phyloP scores from a whole-genome alignment of 208 protist genomes.

The Crithidia brevicula region DNA sequence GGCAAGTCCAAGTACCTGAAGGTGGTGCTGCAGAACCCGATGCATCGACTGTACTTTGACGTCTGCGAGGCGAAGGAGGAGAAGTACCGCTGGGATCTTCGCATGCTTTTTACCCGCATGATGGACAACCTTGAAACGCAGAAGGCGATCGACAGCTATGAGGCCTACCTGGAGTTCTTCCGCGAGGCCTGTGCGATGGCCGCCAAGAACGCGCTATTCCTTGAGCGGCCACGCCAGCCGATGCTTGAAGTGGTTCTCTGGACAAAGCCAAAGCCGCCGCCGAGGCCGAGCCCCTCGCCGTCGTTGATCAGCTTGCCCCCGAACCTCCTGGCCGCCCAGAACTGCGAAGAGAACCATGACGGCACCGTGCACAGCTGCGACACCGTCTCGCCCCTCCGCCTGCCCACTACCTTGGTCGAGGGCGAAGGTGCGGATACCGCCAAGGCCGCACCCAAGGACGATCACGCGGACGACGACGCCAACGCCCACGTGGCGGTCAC shows the following conservation, averaged over 20 bases:
- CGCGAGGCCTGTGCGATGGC: constrained; percentile 47
- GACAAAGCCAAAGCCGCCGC: constrained; percentile 1
- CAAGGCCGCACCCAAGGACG: not conserved
- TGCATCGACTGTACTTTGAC: constrained; percentile 68
- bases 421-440: too few relatives aligned
- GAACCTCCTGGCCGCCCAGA: not conserved
- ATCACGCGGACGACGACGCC: not conserved
- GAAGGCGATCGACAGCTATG: constrained; percentile 65
- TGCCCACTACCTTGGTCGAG: not conserved
- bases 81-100: constrained; percentile 71
- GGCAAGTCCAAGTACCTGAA: constrained; percentile 67
- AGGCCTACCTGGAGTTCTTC: constrained; percentile 54
- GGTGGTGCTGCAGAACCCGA: constrained; percentile 60
- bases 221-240: constrained; percentile 41
- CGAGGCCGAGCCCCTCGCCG: not conserved
- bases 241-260: constrained; percentile 41
- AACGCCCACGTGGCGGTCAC: not conserved
- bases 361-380: not conserved
- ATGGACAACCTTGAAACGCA: constrained; percentile 76
- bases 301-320: not conserved
- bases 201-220: constrained; percentile 38
- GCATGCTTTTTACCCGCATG: constrained; percentile 69
- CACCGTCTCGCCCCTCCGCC: not conserved
- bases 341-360: constrained; percentile 11
- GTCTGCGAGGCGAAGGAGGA: constrained; percentile 52